Base-by-base conservation (phyloP, 2,329 filamentous ascomycete genomes). In the Fusarium subtropicale region DNA sequence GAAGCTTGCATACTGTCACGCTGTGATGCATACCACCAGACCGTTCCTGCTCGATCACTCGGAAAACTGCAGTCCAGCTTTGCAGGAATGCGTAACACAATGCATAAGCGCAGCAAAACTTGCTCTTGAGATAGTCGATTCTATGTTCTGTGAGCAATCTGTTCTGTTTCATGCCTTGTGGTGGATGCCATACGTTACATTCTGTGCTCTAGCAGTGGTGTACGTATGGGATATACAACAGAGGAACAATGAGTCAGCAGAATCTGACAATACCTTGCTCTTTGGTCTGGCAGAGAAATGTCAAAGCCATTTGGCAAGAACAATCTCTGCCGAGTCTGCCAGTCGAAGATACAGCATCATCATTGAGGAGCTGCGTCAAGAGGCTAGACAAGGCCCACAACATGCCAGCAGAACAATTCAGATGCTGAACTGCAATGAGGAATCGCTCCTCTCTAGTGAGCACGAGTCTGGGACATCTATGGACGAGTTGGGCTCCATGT, bases 21-120 rank as follows among this genome's bases (percentile, higher is more conserved):
- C 86, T 4, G 79, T 86, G 11, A 86, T 89, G 71, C 81, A 88
- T 20, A 82, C 85, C 9, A 87, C 86, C 47, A 82, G 87, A 0
- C 82, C 85, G 0, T 86, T 88, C 45, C 79, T 89, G 1, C 78
- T 88, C 0, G 79, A 57, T 42, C 77, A 70, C n/a, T 62, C 71
- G 10, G 65, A 52, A 38, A 47, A 64, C 20, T 55, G 62, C 28
- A 47, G 42, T 47, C 60, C 60, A 2, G 36, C 36, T 0, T 9
- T 64, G 5, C 26, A 75, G 22, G 51, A 74, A 16, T 66, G 75
- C 56, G 77, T 86, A 1, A 69, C 77, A 0, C 79, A 82, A 3
- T 87, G 85, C 59, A 76, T 87, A 38, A 36, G 52, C 1, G 65
- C 65, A n/a, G 68, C 66, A 0, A 68, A 58, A 1, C 38, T 50